phyloP scores from a whole-genome alignment of 768 basidiomycete species.

The Amanita exitialis region DNA sequence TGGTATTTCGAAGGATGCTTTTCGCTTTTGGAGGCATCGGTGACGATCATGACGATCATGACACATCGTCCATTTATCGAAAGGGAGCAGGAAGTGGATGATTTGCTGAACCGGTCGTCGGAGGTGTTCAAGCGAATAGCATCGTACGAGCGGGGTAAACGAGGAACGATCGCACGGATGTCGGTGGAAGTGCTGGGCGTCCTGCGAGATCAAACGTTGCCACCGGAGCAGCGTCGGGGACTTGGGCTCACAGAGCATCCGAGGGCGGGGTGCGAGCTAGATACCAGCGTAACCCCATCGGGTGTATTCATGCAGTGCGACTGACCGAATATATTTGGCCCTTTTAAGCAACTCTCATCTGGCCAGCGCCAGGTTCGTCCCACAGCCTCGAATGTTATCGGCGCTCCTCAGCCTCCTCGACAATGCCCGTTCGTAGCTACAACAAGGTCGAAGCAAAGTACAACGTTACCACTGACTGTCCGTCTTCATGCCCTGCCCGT shows the following conservation, averaged over 20 bases:
- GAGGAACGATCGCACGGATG: constrained; percentile 27
- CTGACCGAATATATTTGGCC: not conserved
- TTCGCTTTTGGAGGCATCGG: constrained; percentile 35
- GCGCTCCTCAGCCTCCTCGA: constrained; percentile 11
- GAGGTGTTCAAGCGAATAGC: constrained; percentile 24
- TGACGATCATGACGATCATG: constrained; percentile 32
- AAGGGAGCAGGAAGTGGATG: constrained; percentile 25
- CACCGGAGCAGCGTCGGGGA: not conserved
- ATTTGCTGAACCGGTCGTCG: constrained; percentile 27
- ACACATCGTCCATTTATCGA: constrained; percentile 28
- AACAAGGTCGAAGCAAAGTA: constrained; percentile 45
- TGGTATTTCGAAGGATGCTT: constrained; percentile 36
- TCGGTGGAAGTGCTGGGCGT: constrained; percentile 26
- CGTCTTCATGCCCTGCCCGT: constrained; percentile 11
- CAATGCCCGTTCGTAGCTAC: constrained; percentile 39
- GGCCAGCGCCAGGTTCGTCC: constrained; percentile 2
- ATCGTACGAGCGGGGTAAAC: constrained; percentile 22
- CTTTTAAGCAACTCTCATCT: constrained; percentile 4
- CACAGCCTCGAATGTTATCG: constrained; percentile 6
- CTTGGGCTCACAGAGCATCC: not conserved
- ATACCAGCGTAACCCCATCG: not conserved
- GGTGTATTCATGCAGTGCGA: not conserved
- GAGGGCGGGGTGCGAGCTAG: not conserved
- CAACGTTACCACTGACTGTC: constrained; percentile 51
- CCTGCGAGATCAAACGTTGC: not conserved